A percentile compares a stretch with the other conserved stretches of the same genome.
Conservation (phyloP, 352 stramenopile species). For the Globisporangium paroecandrum region DNA sequence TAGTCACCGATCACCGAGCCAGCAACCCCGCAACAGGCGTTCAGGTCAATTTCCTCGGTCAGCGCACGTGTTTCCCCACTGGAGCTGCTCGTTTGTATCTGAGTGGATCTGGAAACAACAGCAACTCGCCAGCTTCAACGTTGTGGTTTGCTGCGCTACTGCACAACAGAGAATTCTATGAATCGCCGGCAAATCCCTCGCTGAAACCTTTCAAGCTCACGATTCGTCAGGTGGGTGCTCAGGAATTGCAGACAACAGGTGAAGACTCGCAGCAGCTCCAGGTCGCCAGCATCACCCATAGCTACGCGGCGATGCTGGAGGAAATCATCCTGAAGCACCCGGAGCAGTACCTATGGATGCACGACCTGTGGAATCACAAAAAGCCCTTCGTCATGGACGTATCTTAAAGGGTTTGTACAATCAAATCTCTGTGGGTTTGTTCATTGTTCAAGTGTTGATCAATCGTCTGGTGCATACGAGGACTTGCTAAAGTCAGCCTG, state of each 20-base stretch:
- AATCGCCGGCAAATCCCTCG: background rate
- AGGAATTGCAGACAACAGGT: background rate
- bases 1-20: slow-evolving; percentile 49
- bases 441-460: background rate
- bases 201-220: slow-evolving; percentile 45
- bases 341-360: slow-evolving; percentile 57
- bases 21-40: slow-evolving; percentile 19
- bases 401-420: background rate
- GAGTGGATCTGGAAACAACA: slow-evolving; percentile 10
- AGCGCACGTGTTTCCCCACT: slow-evolving; percentile 35
- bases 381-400: slow-evolving; percentile 6
- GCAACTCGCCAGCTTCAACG: slow-evolving; percentile 4
- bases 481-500: background rate
- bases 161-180: slow-evolving; percentile 32
- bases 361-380: slow-evolving; percentile 40
- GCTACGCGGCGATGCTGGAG: slow-evolving; percentile 38
- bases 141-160: slow-evolving; percentile 51
- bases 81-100: slow-evolving; percentile 38
- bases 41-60: slow-evolving; percentile 38
- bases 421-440: too few species aligned
- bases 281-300: slow-evolving; percentile 27
- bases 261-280: slow-evolving; percentile 10
- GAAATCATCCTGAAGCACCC: slow-evolving; percentile 26
- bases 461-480: background rate
- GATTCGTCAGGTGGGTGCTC: slow-evolving; percentile 24